These are phyloP conservation scores for Austroboletus niveus DNA, from an alignment of 1,284 basidiomycete species.

Conservation along the genomic window DNA sequence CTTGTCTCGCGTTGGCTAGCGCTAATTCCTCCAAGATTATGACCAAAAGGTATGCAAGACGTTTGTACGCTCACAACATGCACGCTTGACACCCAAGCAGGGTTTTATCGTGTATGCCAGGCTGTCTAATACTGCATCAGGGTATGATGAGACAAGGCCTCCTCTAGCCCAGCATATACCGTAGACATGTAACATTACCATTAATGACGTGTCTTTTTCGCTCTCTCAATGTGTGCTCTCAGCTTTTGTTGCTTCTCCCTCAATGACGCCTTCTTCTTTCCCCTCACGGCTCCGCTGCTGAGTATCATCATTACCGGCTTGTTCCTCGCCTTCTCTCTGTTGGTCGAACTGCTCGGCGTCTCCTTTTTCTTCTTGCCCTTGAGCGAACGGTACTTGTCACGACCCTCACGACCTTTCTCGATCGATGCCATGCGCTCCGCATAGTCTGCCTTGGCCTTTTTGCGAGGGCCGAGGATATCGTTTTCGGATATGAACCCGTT, in stretches of 20 bases:
- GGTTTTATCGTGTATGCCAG: conserved; percentile 79
- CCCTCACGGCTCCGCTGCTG: conserved; percentile 67
- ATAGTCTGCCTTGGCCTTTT: conserved; percentile 93
- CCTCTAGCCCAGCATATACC: conserved; percentile 2
- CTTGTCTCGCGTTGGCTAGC: background rate
- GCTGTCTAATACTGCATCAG: conserved; percentile 70
- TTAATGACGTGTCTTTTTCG: conserved; percentile 56
- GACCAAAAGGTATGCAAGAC: conserved; percentile 47
- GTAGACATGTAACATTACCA: background rate
- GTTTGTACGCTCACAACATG: background rate
- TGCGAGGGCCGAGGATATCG: conserved; percentile 92
- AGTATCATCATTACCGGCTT: conserved; percentile 95
- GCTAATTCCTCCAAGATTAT: conserved; percentile 50
- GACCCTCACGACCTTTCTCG: conserved; percentile 89
- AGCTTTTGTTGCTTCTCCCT: conserved; percentile 82
- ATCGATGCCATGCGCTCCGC: conserved; percentile 93
- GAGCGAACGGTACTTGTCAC: conserved; percentile 90
- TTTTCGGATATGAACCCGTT: conserved; percentile 82
- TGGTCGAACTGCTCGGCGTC: conserved; percentile 78
- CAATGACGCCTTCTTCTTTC: conserved; percentile 87
- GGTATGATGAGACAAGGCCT: conserved; percentile 45
- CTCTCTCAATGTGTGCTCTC: conserved; percentile 68
- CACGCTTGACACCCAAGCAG: conserved; percentile 30
- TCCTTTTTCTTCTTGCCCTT: conserved; percentile 90
- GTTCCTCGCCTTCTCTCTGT: conserved; percentile 86